Conservation (phyloP, 495 filamentous ascomycete genomes). For the Trichoderma asperelloides region DNA sequence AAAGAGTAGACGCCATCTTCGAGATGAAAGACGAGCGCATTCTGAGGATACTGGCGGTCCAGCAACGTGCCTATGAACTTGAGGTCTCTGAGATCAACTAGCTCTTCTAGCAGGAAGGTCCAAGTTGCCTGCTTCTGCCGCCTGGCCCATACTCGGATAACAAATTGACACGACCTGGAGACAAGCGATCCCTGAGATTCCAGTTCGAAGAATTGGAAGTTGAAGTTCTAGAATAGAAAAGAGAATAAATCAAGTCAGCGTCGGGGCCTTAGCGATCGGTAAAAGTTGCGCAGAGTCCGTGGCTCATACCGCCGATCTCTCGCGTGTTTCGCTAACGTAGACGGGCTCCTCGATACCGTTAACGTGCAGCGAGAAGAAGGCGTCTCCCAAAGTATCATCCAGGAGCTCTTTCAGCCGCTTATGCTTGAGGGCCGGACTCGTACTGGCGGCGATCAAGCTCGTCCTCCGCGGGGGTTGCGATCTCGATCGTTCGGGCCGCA, state of each 20-base stretch:
- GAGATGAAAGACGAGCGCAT: constrained; percentile 82
- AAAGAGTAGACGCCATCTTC: constrained; percentile 80
- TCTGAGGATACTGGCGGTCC: constrained; percentile 69
- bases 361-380: constrained; percentile 81
- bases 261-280: background rate
- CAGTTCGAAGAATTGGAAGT: constrained; percentile 81
- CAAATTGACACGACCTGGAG: constrained; percentile 54
- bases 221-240: constrained; percentile 55
- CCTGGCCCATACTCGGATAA: constrained; percentile 71
- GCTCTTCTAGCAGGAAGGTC: constrained; percentile 60
- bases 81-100: constrained; percentile 58
- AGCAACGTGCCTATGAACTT: constrained; percentile 77
- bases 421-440: constrained; percentile 61
- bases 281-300: background rate
- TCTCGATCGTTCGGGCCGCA: constrained; percentile 13
- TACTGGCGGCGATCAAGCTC: constrained; percentile 61
- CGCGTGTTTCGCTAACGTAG: constrained; percentile 80
- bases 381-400: constrained; percentile 66
- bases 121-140: constrained; percentile 43
- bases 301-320: constrained; percentile 53
- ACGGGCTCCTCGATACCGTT: constrained; percentile 58
- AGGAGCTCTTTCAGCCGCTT: constrained; percentile 67
- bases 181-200: constrained; percentile 54
- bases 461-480: constrained; percentile 40
- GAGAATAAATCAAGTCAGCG: background rate